Conservation (phyloP, 2,329 filamentous ascomycete species). For the Huntiella savannae region DNA sequence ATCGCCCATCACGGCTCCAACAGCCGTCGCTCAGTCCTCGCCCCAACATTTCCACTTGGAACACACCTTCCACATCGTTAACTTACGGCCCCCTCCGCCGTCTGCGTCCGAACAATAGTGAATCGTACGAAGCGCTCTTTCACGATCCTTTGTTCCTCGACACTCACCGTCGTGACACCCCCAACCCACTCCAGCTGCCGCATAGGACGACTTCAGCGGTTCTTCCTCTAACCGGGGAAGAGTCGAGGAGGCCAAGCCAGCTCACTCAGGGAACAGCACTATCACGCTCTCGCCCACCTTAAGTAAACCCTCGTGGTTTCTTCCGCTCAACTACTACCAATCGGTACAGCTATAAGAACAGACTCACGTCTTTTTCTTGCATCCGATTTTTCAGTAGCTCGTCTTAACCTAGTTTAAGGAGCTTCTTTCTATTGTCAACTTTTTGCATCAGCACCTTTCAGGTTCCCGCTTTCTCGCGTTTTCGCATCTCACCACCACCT, state of each 20-base stretch:
- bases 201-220: slow-evolving; percentile 96
- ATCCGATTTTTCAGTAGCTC: slow-evolving; percentile 12
- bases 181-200: slow-evolving; percentile 76
- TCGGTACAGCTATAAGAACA: slow-evolving; percentile 2
- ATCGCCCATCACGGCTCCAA: slow-evolving; percentile 38
- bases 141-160: slow-evolving; percentile 28
- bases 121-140: slow-evolving; percentile 30
- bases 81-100: slow-evolving; percentile 39
- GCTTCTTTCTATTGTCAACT: neutral
- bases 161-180: slow-evolving; percentile 33
- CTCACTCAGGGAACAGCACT: slow-evolving; percentile 78
- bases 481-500: slow-evolving; percentile 7
- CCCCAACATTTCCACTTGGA: slow-evolving; percentile 52
- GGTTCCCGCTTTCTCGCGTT: neutral
- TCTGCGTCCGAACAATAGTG: slow-evolving; percentile 25
- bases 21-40: slow-evolving; percentile 42
- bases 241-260: slow-evolving; percentile 97
- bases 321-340: slow-evolving; percentile 4
- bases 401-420: slow-evolving; percentile 10
- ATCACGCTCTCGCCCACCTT: slow-evolving; percentile 88
- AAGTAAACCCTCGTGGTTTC: slow-evolving; percentile 44
- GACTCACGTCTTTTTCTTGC: slow-evolving; percentile 12
- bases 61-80: slow-evolving; percentile 47
- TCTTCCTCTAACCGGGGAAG: slow-evolving; percentile 99
- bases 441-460: neutral